These are phyloP conservation scores for Sechiopsis laciniata DNA, from an alignment of 306 rosid genomes.

Conservation along the genomic window DNA sequence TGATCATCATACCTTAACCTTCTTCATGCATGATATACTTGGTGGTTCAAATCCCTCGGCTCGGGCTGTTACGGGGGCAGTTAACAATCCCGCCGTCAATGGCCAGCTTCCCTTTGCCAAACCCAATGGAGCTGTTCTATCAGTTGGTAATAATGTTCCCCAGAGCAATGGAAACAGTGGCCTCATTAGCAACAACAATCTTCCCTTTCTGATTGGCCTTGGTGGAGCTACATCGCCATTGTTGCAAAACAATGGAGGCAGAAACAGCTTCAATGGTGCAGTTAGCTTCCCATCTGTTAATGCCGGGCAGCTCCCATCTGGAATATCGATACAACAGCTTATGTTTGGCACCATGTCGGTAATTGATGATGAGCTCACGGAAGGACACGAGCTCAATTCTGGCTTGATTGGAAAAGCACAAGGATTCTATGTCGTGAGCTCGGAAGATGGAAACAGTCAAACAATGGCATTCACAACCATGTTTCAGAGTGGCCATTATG, in stretches of 20 bases:
- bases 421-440: constrained; percentile 68
- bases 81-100: constrained; percentile 58
- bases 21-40: constrained; percentile 75
- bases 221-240: constrained; percentile 45
- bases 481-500: constrained; percentile 62
- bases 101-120: constrained; percentile 83
- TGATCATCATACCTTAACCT: constrained; percentile 33
- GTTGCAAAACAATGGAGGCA: constrained; percentile 40
- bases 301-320: constrained; percentile 35
- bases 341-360: constrained; percentile 77
- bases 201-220: constrained; percentile 83
- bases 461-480: constrained; percentile 65
- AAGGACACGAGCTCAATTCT: constrained; percentile 66
- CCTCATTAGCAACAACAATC: constrained; percentile 60
- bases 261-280: constrained; percentile 29
- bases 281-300: constrained; percentile 26
- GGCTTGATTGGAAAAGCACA: constrained; percentile 77
- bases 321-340: constrained; percentile 52
- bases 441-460: constrained; percentile 71
- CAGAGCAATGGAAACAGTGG: constrained; percentile 66
- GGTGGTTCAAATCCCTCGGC: constrained; percentile 81
- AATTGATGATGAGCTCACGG: constrained; percentile 72
- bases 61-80: constrained; percentile 62
- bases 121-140: constrained; percentile 73
- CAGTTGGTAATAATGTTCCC: constrained; percentile 49